Evolutionary conservation across 202 grass and related monocot genomes (phyloP).

Genomic region (Setaria italica): DNA sequence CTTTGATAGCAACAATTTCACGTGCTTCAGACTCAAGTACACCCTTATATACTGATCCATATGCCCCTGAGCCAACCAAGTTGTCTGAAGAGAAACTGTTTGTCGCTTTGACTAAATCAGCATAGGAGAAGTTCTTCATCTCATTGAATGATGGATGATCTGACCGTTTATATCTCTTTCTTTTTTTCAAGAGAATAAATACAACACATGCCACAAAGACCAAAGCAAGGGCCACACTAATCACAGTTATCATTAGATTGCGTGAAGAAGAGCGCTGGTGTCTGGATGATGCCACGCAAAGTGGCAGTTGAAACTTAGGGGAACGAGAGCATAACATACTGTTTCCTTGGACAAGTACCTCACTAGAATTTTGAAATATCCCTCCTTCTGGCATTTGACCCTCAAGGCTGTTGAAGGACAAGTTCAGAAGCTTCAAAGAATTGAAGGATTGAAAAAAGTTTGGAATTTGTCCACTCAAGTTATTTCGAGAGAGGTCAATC

Average conservation of each 20-base stretch:
- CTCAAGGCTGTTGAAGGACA: conserved; percentile 20
- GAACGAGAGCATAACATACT: neutral
- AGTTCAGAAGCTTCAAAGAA: conserved; percentile 7
- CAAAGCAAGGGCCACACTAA: neutral
- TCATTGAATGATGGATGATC: neutral
- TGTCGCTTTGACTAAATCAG: conserved; percentile 15
- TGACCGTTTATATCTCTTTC: neutral
- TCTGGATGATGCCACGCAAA: neutral
- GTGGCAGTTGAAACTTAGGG: neutral
- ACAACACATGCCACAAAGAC: neutral
- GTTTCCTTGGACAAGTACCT: neutral
- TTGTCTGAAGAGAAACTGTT: neutral
- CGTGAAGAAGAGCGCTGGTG: neutral
- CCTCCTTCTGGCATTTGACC: neutral
- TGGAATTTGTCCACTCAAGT: neutral
- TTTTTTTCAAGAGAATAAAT: neutral
- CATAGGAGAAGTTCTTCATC: conserved; percentile 9
- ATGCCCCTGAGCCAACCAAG: conserved; percentile 1
- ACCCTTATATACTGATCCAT: conserved; percentile 15
- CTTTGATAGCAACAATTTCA: conserved; percentile 43
- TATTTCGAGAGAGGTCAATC: conserved; percentile 17
- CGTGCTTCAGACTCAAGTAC: neutral
- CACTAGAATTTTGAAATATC: neutral
- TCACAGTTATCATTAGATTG: neutral
- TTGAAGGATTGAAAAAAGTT: conserved; percentile 1